Evolutionary conservation across 169 alveolate species (phyloP).

Genomic region (Cryptosporidium canis): DNA sequence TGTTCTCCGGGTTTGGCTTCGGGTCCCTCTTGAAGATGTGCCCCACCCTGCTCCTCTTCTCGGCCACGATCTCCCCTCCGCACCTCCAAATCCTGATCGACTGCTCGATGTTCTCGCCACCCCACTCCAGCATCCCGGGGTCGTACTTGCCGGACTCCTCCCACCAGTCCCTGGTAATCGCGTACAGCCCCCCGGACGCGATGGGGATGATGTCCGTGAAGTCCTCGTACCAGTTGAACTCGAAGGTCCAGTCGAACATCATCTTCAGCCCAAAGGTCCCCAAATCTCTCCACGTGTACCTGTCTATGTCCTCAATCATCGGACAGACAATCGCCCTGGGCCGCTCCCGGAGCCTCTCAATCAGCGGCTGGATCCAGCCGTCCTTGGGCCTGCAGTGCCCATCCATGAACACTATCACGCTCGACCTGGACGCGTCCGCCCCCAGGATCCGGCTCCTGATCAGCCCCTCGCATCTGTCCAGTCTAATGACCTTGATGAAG

Average conservation of each 20-base stretch:
- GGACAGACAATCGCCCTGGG: constrained; percentile 76
- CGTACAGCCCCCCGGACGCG: constrained; percentile 75
- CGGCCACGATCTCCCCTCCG: constrained; percentile 77
- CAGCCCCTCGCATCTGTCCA: constrained; percentile 76
- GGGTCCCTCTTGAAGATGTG: constrained; percentile 74
- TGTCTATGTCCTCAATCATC: constrained; percentile 78
- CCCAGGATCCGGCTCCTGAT: constrained; percentile 76
- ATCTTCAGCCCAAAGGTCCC: constrained; percentile 70
- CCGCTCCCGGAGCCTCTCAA: constrained; percentile 9
- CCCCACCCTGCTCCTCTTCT: constrained; percentile 73
- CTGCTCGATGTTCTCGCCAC: constrained; percentile 77
- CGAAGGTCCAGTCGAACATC: constrained; percentile 79
- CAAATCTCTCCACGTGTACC: constrained; percentile 78
- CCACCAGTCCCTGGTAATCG: constrained; percentile 79
- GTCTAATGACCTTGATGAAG: constrained; percentile 70
- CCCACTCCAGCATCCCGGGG: constrained; percentile 77
- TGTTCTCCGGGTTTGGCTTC: constrained; percentile 73
- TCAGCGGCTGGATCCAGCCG: constrained; percentile 73
- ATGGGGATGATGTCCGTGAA: constrained; percentile 69
- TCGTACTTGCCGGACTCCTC: constrained; percentile 77
- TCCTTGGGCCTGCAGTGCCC: constrained; percentile 80
- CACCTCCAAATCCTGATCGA: constrained; percentile 78
- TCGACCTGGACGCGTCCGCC: constrained; percentile 72
- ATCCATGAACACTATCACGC: constrained; percentile 77
- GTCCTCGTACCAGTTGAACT: constrained; percentile 78